Conservation (phyloP, 495 filamentous ascomycete species). For the Penicillium arizonense region DNA sequence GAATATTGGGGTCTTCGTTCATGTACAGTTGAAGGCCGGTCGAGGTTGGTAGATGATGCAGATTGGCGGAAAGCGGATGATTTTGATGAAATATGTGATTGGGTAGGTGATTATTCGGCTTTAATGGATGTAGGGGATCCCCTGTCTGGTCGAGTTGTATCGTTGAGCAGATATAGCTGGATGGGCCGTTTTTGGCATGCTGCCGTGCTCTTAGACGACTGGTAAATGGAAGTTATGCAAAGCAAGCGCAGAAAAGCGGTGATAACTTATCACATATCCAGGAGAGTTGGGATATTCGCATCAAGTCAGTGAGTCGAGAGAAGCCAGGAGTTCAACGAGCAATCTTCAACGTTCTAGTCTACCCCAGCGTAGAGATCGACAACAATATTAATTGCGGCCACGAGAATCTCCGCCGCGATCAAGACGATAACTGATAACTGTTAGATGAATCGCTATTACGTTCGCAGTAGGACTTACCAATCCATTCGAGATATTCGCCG, state of each 20-base stretch:
- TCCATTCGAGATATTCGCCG: conserved; percentile 94
- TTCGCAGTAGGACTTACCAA: conserved; percentile 57
- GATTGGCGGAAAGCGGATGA: background rate
- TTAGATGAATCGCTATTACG: conserved; percentile 8
- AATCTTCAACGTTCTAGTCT: conserved; percentile 72
- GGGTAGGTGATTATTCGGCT: background rate
- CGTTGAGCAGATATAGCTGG: too few relatives aligned
- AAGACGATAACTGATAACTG: conserved; percentile 74
- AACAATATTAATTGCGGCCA: conserved; percentile 91
- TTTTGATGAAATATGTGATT: background rate
- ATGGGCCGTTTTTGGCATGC: background rate
- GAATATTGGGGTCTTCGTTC: conserved; percentile 4
- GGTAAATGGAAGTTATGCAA: background rate
- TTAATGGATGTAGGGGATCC: background rate
- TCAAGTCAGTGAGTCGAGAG: background rate
- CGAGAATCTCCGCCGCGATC: conserved; percentile 93
- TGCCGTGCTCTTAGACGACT: background rate
- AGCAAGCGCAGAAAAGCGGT: background rate
- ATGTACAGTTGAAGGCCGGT: conserved; percentile 4
- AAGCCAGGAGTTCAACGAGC: conserved; percentile 81
- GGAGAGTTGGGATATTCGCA: background rate
- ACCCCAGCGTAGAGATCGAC: conserved; percentile 91
- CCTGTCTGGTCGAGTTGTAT: background rate
- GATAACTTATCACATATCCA: background rate
- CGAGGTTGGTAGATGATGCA: background rate